Percentiles rank a stretch among this genome's conserved stretches.
Conservation (phyloP, 2,329 filamentous ascomycete genomes). For the Apiospora rasikravindrae region DNA sequence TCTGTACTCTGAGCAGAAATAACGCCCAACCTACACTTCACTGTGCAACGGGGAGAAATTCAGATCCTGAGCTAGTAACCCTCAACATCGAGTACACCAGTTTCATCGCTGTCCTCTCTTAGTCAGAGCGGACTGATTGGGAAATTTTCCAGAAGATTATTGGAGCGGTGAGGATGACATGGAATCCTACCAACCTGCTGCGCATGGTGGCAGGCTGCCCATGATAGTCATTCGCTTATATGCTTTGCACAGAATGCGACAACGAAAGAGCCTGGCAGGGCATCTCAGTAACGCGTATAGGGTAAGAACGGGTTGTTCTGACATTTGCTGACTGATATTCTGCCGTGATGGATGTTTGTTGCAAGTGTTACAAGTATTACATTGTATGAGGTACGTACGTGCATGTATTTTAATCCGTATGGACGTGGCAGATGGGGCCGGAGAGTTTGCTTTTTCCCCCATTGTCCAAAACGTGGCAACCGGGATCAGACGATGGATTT, state of each 20-base stretch:
- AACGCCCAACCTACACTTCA: neutral
- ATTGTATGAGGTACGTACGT: neutral
- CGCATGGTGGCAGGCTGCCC: too few species aligned
- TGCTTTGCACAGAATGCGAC: neutral
- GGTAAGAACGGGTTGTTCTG: neutral
- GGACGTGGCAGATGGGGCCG: neutral
- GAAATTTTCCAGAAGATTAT: neutral
- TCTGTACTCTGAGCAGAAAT: neutral
- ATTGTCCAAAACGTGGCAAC: constrained; percentile 3
- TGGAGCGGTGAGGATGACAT: neutral
- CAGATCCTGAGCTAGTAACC: neutral
- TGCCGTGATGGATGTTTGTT: too few species aligned
- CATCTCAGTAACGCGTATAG: neutral
- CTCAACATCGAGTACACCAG: neutral
- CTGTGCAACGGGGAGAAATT: neutral
- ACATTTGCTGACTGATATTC: neutral
- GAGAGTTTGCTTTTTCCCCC: neutral
- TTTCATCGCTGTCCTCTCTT: neutral
- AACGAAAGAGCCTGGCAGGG: neutral
- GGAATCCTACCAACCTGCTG: neutral
- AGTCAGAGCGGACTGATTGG: neutral
- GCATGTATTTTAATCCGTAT: neutral
- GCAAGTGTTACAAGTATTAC: neutral
- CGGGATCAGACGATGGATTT: neutral
- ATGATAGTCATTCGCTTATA: neutral